Conservation (phyloP, 2,329 filamentous ascomycete species). For the Juglanconis sp. region DNA sequence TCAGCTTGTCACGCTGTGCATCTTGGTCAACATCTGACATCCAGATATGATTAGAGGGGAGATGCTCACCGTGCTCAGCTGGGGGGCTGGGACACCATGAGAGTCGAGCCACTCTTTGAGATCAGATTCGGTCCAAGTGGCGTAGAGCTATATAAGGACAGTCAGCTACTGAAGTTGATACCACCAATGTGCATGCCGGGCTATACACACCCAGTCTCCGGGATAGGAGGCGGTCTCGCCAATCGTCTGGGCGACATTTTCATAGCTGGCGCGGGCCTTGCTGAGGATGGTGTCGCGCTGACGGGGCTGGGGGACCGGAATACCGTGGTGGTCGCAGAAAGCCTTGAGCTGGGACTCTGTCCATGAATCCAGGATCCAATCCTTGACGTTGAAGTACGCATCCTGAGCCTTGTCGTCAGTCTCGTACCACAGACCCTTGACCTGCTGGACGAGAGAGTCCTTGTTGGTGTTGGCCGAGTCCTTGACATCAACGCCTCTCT, state of each 20-base stretch:
- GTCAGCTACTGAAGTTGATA: not conserved
- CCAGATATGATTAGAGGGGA: rapidly evolving
- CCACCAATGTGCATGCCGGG: not conserved
- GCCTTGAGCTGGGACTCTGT: conserved; percentile 89
- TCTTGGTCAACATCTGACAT: conserved; percentile 19
- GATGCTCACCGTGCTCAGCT: conserved; percentile 60
- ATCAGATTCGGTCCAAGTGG: conserved; percentile 87
- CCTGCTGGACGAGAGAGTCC: conserved; percentile 64
- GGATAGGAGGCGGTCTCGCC: conserved; percentile 83
- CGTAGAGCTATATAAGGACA: conserved; percentile 57
- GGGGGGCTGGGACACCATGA: conserved; percentile 80
- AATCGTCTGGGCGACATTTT: conserved; percentile 67
- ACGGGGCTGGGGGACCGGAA: conserved; percentile 84
- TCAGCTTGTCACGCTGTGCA: conserved; percentile 71
- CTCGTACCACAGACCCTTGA: conserved; percentile 74
- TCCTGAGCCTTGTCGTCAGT: conserved; percentile 72
- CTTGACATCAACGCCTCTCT: conserved; percentile 69
- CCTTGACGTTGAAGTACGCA: conserved; percentile 69
- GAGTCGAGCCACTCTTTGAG: conserved; percentile 91
- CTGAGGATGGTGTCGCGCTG: conserved; percentile 79
- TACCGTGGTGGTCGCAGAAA: conserved; percentile 83
- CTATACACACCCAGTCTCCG: conserved; percentile 66
- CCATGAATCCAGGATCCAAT: conserved; percentile 96
- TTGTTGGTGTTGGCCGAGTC: conserved; percentile 64
- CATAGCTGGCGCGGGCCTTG: conserved; percentile 77